These are phyloP conservation scores for Trematosphaeria pertusa DNA, from an alignment of 2,329 filamentous ascomycete genomes.

Conservation along the genomic window DNA sequence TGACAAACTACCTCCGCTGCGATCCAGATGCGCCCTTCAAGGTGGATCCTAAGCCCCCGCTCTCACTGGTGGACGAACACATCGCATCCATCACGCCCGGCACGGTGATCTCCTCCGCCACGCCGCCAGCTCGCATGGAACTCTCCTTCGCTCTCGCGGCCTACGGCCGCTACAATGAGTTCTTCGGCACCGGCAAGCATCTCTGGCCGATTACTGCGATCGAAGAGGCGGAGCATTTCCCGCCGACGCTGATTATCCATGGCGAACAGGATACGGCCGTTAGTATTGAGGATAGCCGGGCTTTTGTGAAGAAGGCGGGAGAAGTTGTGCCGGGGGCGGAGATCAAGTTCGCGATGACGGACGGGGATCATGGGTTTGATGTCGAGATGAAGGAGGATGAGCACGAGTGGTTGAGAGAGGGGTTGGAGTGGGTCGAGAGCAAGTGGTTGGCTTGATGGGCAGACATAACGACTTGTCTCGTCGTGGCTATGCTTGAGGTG, in stretches of 20 bases:
- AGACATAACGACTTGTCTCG: background rate
- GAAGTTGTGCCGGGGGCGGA: slow-evolving; percentile 21
- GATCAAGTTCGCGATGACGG: slow-evolving; percentile 25
- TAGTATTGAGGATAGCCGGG: slow-evolving; percentile 29
- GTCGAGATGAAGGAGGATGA: slow-evolving; percentile 30
- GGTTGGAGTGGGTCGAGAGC: slow-evolving; percentile 32
- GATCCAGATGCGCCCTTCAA: slow-evolving; percentile 3
- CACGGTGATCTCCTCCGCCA: slow-evolving; percentile 23
- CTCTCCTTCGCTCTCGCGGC: slow-evolving; percentile 26
- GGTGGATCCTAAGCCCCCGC: slow-evolving; percentile 14
- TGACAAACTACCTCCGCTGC: slow-evolving; percentile 28
- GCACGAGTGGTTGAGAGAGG: slow-evolving; percentile 37
- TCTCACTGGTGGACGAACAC: slow-evolving; percentile 28
- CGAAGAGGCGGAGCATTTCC: slow-evolving; percentile 29
- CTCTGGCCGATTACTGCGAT: slow-evolving; percentile 37
- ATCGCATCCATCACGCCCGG: slow-evolving; percentile 25
- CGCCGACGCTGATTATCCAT: slow-evolving; percentile 42
- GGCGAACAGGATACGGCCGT: slow-evolving; percentile 37
- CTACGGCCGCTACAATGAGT: slow-evolving; percentile 32
- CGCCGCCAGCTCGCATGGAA: slow-evolving; percentile 23
- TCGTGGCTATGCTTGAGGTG: too few species aligned
- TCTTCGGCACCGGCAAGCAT: slow-evolving; percentile 31
- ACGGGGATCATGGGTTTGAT: slow-evolving; percentile 45
- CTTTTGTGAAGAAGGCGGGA: slow-evolving; percentile 34
- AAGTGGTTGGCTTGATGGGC: slow-evolving; percentile 27